phyloP scores from a whole-genome alignment of 371 early-diverging fungal species.

The Apophysomyces trapeziformis region DNA sequence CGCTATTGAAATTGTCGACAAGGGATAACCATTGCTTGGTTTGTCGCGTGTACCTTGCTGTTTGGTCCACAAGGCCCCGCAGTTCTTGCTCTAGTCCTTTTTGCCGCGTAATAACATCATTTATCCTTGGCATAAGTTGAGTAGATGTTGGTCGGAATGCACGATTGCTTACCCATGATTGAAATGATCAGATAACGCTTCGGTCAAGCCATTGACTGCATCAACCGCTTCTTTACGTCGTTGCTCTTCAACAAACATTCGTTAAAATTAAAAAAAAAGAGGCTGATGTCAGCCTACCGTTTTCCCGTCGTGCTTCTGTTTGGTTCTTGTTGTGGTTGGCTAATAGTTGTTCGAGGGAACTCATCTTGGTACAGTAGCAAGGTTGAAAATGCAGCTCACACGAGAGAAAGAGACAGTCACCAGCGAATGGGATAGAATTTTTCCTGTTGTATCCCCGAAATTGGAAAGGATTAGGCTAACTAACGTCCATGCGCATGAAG shows the following conservation, averaged over 20 bases:
- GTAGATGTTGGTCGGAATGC: not conserved
- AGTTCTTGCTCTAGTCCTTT: conserved; percentile 66
- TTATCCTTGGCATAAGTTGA: conserved; percentile 37
- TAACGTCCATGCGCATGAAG: too few relatives aligned
- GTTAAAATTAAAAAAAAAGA: not conserved
- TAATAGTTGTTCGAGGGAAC: conserved; percentile 42
- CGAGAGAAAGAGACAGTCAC: too few relatives aligned
- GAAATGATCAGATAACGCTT: conserved; percentile 58
- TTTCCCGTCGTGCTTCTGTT: conserved; percentile 34
- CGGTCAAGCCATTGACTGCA: conserved; percentile 53
- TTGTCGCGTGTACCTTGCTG: conserved; percentile 56
- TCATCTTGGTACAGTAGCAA: not conserved
- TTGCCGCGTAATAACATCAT: conserved; percentile 60
- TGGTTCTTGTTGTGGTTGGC: conserved; percentile 49
- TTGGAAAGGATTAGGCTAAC: too few relatives aligned
- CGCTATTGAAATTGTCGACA: conserved; percentile 61
- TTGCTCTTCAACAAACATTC: conserved; percentile 40
- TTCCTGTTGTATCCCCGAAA: too few relatives aligned
- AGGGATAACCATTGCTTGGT: conserved; percentile 67
- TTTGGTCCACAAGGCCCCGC: conserved; percentile 50
- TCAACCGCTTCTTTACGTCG: conserved; percentile 53
- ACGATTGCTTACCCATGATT: conserved; percentile 48
- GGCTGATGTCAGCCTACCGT: conserved; percentile 25
- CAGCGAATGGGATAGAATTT: too few relatives aligned
- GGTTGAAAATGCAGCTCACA: too few relatives aligned